Evolutionary conservation across 2,329 filamentous ascomycete species (phyloP), one percentile per base, ranked within the genome.

Genomic region (Clarireedia homoeocarpa): DNA sequence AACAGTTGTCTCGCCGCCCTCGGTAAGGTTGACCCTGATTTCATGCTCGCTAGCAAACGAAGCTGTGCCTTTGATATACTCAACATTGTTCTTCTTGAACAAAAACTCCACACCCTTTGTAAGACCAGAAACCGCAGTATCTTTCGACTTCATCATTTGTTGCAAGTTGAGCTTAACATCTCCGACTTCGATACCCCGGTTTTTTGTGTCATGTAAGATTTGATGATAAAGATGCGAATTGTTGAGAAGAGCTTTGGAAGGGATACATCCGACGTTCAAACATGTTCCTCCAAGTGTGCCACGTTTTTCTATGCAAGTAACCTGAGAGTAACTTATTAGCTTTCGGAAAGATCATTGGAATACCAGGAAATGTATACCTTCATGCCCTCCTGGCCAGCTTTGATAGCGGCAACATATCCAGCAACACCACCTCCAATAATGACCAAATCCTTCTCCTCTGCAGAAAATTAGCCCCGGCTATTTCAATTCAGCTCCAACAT

Each of bases 121-220:
- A 64, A 99, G 77, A 50, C 91, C 84, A 42, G 77, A 74, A 61
- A 99, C 94, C 52, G 94, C 95, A 38, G 84, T 87, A 52, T 99
- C 92, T 79, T 99, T 99, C 58, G 94, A 91, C 79, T 96, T 95
- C 91, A 99, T 96, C 84, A 99, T 91, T 73, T 94, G 86, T 68
- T 79, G 75, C 47, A 99, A 82, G 80, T 99, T 96, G 71, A 99
- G 86, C 75, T 95, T 95, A 70, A 99, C 92, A 76, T 96, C 90
- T 71, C 88, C 86, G 66, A 99, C 94, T 71, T 97, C 92, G 72
- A 99, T 99, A 72, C 94, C 94, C 72, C 94, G 90, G 75, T 88
- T 84, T 78, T 96, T 96, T 64, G 91, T 92, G 79, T 99, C 94
- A 78, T 99, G 92, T 60, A 95, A 83, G 70, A 96, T 88, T 76